Evolutionary conservation across 148 eudicot genomes (phyloP).

Genomic region (Amaranthus hypochondriacus): DNA sequence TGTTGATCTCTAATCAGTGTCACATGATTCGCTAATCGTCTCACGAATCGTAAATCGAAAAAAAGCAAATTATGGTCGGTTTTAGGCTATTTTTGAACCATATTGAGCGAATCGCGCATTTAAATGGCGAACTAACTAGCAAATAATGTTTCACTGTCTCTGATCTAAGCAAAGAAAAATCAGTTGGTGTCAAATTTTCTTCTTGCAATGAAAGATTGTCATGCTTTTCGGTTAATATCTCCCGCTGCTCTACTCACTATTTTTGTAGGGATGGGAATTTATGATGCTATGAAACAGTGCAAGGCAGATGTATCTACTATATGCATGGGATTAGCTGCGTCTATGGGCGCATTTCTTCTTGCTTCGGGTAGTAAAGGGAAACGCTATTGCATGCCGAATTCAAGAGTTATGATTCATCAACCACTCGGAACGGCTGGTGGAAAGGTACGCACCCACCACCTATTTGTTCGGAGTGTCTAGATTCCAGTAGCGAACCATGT

Average conservation of each 20-base stretch:
- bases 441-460: slow-evolving; percentile 39
- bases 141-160: too few relatives aligned
- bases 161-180: neutral
- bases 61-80: too few relatives aligned
- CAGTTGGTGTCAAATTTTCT: too few relatives aligned
- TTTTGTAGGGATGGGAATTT: slow-evolving; percentile 84
- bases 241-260: neutral
- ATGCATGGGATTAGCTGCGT: slow-evolving; percentile 90
- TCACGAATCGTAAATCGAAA: too few relatives aligned
- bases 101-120: too few relatives aligned
- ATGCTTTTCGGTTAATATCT: neutral
- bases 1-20: too few relatives aligned
- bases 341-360: slow-evolving; percentile 96
- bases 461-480: neutral
- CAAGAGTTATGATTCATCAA: slow-evolving; percentile 86
- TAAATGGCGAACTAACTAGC: too few relatives aligned
- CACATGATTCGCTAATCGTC: too few relatives aligned
- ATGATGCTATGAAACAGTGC: slow-evolving; percentile 96
- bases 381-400: slow-evolving; percentile 92
- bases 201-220: neutral
- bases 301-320: slow-evolving; percentile 93
- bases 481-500: neutral
- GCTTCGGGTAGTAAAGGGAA: slow-evolving; percentile 95
- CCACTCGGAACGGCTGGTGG: slow-evolving; percentile 68
- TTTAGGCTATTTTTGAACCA: too few relatives aligned